phyloP scores from a whole-genome alignment of 2,329 filamentous ascomycete species.

The Aspergillus sp. region DNA sequence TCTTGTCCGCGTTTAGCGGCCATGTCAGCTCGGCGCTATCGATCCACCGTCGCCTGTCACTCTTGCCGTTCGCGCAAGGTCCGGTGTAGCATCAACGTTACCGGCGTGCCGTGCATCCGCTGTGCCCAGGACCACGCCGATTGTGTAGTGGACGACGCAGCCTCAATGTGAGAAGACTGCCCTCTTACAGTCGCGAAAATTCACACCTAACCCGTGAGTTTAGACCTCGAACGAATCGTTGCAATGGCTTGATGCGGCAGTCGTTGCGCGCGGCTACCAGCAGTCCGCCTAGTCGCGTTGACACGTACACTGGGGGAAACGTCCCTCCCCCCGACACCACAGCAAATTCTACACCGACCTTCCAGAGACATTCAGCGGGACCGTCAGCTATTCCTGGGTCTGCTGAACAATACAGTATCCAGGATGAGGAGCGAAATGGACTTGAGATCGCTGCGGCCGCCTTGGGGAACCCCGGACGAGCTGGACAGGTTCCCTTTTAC shows the following conservation, averaged over 20 bases:
- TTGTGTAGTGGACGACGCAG: slow-evolving; percentile 24
- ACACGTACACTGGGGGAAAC: neutral
- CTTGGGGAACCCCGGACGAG: slow-evolving; percentile 17
- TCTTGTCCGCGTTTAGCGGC: neutral
- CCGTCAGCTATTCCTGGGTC: slow-evolving; percentile 1
- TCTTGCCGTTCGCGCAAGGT: slow-evolving; percentile 25
- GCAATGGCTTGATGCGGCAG: neutral
- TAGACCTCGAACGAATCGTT: neutral
- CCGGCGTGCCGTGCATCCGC: slow-evolving; percentile 28
- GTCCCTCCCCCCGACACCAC: neutral
- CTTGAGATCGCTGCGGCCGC: slow-evolving; percentile 26
- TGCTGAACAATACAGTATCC: slow-evolving; percentile 6
- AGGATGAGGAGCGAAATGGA: slow-evolving; percentile 24
- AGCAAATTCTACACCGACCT: neutral
- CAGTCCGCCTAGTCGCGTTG: neutral
- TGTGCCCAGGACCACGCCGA: slow-evolving; percentile 29
- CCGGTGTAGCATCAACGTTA: slow-evolving; percentile 25
- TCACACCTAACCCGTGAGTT: neutral
- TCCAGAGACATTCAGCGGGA: neutral
- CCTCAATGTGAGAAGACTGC: neutral
- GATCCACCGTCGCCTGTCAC: slow-evolving; percentile 18
- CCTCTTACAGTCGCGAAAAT: neutral
- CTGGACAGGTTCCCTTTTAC: slow-evolving; percentile 25
- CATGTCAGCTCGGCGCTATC: slow-evolving; percentile 15
- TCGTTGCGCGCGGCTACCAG: slow-evolving; percentile 12